Base-by-base conservation (phyloP, 352 stramenopile genomes). In the Pythium aphanidermatum region DNA sequence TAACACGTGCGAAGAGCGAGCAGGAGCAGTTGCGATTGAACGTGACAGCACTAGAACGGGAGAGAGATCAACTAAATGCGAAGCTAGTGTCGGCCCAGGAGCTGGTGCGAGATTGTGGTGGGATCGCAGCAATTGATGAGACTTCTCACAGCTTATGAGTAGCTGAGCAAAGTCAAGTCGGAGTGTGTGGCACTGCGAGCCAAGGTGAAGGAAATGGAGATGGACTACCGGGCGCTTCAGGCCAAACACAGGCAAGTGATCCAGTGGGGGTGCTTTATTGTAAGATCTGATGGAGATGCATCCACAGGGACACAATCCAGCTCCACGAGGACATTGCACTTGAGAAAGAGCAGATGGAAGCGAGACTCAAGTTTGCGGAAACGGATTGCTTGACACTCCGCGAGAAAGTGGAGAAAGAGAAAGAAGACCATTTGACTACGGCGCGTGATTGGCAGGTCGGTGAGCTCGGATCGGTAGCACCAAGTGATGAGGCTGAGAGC, bases 201-300 rank as follows among this genome's bases (percentile, higher is more conserved):
- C 3, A 87, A 91, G 55, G 51, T 86, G 5, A 91, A 91, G 42
- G 79, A 91, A 59, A 56, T 83, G 2, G 79, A 91, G 42, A 81
- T 72, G 29, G 76, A 91, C 46, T 87, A 89, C 41, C 73, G 67
- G 14, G 59, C 69, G 11, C 67, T 91, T n/a, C 76, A 91, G 51
- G 55, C 55, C 3, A 89, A 88, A 29, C 72, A 87, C 38, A 59
- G 79, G 79, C 87, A 51, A 12, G 55, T 39, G 5, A 11, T 10
- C 20, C n/a, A n/a, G n/a, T n/a, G n/a, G n/a, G n/a, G n/a, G n/a
- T n/a, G n/a, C n/a, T n/a, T n/a, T n/a, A n/a, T n/a, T n/a, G n/a
- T n/a, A n/a, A n/a, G n/a, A 32, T 13, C 9, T 10, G 9, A 3
- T 24, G 8, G 20, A 16, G 6, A 42, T 16, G 16, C 23, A 23